These are phyloP conservation scores for Mucor indicus DNA, from an alignment of 371 early-diverging fungal genomes.

Conservation along the genomic window DNA sequence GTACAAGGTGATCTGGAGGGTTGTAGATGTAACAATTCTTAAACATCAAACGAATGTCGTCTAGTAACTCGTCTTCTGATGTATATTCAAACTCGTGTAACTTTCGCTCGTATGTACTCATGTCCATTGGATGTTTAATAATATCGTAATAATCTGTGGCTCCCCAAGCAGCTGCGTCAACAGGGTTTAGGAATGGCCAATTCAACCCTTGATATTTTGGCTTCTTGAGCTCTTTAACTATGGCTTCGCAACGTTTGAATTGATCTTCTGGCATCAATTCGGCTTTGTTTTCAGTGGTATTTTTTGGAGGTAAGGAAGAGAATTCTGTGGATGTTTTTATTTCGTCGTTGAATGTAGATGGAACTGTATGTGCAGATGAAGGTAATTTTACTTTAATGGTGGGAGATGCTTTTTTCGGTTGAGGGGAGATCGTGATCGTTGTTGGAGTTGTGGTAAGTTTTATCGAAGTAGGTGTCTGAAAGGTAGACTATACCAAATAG, in stretches of 20 bases:
- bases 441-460: too few species aligned
- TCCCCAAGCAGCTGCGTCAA: constrained; percentile 84
- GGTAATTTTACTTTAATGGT: too few species aligned
- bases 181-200: constrained; percentile 78
- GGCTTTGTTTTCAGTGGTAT: too few species aligned
- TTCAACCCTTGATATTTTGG: constrained; percentile 14
- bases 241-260: constrained; percentile 59
- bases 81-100: constrained; percentile 57
- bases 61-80: constrained; percentile 44
- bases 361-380: too few species aligned
- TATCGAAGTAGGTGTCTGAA: too few species aligned
- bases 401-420: too few species aligned
- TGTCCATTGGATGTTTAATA: constrained; percentile 96
- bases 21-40: constrained; percentile 95
- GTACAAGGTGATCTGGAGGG: constrained; percentile 64
- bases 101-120: constrained; percentile 82
- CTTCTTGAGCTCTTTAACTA: constrained; percentile 38
- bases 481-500: too few species aligned
- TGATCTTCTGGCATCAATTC: constrained; percentile 52
- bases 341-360: too few species aligned
- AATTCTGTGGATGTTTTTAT: too few species aligned
- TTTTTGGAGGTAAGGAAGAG: too few species aligned
- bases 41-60: constrained; percentile 67
- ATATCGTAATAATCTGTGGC: constrained; percentile 88
- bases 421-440: too few species aligned